Conservation (phyloP, 192 early-diverging fungal species). For the Backusella luteola region DNA sequence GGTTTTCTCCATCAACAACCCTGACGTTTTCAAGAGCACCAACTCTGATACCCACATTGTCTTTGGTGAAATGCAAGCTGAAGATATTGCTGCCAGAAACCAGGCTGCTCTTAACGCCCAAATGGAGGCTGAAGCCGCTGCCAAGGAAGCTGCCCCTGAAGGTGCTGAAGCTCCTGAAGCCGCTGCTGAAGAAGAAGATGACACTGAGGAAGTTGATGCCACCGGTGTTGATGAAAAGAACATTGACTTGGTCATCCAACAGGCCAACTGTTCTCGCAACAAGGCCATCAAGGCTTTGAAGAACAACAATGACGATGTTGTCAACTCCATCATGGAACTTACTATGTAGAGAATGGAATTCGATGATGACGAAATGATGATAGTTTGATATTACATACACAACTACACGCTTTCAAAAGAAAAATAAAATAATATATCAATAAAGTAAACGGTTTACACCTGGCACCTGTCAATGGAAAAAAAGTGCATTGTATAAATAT, state of each 20-base stretch:
- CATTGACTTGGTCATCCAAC: conserved; percentile 91
- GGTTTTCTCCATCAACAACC: conserved; percentile 83
- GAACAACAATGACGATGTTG: conserved; percentile 83
- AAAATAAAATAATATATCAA: not conserved
- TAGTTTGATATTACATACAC: not conserved
- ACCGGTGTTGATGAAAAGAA: conserved; percentile 84
- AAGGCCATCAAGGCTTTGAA: conserved; percentile 94
- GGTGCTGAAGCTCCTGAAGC: conserved; percentile 49
- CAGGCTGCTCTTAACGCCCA: conserved; percentile 67
- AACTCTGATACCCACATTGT: conserved; percentile 94
- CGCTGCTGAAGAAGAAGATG: conserved; percentile 62
- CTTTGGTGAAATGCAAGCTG: conserved; percentile 91
- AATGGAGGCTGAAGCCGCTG: conserved; percentile 52
- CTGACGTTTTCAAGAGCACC: conserved; percentile 91
- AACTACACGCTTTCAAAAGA: not conserved
- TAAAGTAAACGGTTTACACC: not conserved
- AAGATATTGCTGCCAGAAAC: conserved; percentile 78
- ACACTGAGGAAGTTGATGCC: conserved; percentile 78
- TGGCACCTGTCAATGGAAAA: not conserved
- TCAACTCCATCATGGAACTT: conserved; percentile 93
- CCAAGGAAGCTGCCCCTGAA: conserved; percentile 40
- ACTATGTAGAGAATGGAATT: not conserved
- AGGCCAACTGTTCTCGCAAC: conserved; percentile 82
- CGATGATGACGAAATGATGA: not conserved
- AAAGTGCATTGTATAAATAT: not conserved